Conservation (phyloP, 2,329 filamentous ascomycete genomes). For the Microcyclosporella mali region DNA sequence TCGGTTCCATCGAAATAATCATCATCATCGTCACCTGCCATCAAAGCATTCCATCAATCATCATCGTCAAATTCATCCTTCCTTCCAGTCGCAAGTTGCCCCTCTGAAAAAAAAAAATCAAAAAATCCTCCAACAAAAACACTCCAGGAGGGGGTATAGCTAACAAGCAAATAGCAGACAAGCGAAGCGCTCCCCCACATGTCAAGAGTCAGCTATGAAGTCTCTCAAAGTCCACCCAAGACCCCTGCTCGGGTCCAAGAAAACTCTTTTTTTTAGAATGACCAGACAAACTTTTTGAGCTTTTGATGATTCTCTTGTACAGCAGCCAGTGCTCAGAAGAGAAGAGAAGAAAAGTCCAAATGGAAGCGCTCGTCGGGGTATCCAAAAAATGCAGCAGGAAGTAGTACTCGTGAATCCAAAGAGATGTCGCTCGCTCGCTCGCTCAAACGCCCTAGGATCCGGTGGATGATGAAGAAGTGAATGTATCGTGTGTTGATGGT, state of each 20-base stretch:
- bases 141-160: constrained; percentile 8
- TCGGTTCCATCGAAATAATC: too few species aligned
- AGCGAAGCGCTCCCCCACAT: too few species aligned
- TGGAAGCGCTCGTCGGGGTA: too few species aligned
- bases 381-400: not conserved
- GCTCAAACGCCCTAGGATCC: constrained; percentile 9
- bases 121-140: not conserved
- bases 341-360: not conserved
- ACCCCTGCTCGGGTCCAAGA: too few species aligned
- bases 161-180: constrained; percentile 7
- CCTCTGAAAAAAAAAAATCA: too few species aligned
- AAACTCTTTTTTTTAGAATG: not conserved
- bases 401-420: not conserved
- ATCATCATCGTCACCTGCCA: too few species aligned
- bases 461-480: not conserved
- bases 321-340: not conserved
- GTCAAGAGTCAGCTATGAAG: too few species aligned
- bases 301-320: not conserved
- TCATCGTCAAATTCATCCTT: too few species aligned
- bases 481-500: constrained; percentile 2
- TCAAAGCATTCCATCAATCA: too few species aligned
- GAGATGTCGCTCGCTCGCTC: constrained; percentile 5
- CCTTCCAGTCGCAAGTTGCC: too few species aligned
- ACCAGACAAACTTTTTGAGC: not conserved
- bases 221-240: too few species aligned